Evolutionary conservation across 2,329 filamentous ascomycete genomes (phyloP).

Genomic region (Coccinonectria pachysandricola): DNA sequence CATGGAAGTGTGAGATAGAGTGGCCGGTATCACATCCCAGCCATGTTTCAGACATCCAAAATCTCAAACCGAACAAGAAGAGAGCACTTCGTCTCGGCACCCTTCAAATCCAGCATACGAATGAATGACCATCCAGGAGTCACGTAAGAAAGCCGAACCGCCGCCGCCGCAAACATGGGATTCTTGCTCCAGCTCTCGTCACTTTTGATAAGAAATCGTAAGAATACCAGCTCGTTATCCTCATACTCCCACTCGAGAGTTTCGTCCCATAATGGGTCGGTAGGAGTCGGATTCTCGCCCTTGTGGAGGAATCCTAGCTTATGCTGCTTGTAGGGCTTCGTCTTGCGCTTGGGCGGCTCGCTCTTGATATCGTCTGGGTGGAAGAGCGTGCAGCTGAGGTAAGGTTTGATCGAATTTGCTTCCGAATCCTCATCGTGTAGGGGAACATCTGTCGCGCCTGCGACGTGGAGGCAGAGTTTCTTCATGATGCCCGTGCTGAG

Average conservation of each 20-base stretch:
- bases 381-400: constrained; percentile 54
- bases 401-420: constrained; percentile 47
- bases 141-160: constrained; percentile 49
- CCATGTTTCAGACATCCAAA: constrained; percentile 29
- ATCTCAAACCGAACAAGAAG: constrained; percentile 53
- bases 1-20: too few relatives aligned
- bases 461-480: constrained; percentile 47
- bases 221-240: constrained; percentile 54
- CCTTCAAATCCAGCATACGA: constrained; percentile 53
- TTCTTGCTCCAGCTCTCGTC: constrained; percentile 54
- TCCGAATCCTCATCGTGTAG: constrained; percentile 39
- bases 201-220: constrained; percentile 56
- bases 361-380: constrained; percentile 42
- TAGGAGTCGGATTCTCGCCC: constrained; percentile 46
- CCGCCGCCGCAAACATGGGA: constrained; percentile 49
- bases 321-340: constrained; percentile 48
- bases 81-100: constrained; percentile 51
- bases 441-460: constrained; percentile 52
- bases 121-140: constrained; percentile 52
- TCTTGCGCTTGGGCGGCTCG: constrained; percentile 50
- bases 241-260: constrained; percentile 57
- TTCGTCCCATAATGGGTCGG: constrained; percentile 57
- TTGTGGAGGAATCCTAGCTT: constrained; percentile 44
- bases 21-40: background rate
- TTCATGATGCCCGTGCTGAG: constrained; percentile 35